phyloP scores from a whole-genome alignment of 2,329 filamentous ascomycete species.

The Cordyceps militaris region DNA sequence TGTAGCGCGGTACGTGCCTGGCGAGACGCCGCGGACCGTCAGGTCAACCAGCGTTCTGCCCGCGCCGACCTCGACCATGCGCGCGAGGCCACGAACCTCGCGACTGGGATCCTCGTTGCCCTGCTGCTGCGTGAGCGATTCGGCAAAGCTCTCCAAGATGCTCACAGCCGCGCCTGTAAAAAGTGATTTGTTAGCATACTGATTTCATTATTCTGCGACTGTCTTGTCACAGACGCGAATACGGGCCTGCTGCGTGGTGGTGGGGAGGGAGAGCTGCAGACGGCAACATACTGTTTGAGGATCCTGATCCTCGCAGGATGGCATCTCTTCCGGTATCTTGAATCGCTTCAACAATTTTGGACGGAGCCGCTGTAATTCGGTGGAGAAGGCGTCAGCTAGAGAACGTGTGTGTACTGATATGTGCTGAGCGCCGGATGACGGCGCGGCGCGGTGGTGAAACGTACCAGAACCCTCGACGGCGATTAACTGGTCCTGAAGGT shows the following conservation, averaged over 20 bases:
- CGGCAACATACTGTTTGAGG: conserved; percentile 62
- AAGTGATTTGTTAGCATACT: not conserved
- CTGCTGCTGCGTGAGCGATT: conserved; percentile 29
- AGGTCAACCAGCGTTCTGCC: conserved; percentile 79
- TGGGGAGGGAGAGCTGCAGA: not conserved
- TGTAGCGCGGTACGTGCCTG: conserved; percentile 76
- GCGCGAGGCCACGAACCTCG: conserved; percentile 74
- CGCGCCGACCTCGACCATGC: conserved; percentile 86
- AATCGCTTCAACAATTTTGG: conserved; percentile 80
- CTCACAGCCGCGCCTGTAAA: conserved; percentile 72
- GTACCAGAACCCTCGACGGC: conserved; percentile 75
- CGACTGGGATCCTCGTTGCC: conserved; percentile 31
- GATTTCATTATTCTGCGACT: not conserved
- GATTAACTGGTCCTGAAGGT: conserved; percentile 75
- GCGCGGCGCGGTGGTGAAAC: conserved; percentile 14
- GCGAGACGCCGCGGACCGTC: conserved; percentile 72
- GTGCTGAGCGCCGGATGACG: not conserved
- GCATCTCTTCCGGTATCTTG: conserved; percentile 88
- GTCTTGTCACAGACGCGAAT: not conserved
- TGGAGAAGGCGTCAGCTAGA: not conserved
- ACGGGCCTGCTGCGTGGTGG: not conserved
- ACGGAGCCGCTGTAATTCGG: conserved; percentile 60
- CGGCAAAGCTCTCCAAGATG: conserved; percentile 82
- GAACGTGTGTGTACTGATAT: not conserved
- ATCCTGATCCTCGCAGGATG: conserved; percentile 83